These are phyloP conservation scores for Nakazawaea ernobii DNA, from an alignment of 805 yeast genomes.

Conservation along the genomic window DNA sequence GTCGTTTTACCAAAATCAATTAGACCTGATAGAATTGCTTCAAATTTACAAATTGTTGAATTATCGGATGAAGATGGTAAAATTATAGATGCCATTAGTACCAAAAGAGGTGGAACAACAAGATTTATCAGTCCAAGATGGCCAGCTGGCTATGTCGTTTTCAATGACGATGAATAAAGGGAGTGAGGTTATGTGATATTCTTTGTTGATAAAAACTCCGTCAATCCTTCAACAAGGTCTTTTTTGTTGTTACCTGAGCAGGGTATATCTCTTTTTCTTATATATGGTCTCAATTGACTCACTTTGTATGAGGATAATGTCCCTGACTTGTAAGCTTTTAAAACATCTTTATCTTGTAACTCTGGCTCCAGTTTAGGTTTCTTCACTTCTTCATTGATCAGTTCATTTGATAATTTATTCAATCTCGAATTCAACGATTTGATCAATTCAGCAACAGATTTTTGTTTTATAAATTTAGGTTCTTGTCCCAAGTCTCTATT, in stretches of 20 bases:
- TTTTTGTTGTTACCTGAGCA: constrained; percentile 32
- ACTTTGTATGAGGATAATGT: constrained; percentile 31
- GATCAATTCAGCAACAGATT: constrained; percentile 11
- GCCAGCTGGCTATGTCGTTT: neutral
- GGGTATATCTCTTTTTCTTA: constrained; percentile 29
- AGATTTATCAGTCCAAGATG: constrained; percentile 7
- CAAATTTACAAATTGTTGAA: constrained; percentile 22
- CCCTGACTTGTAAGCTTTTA: constrained; percentile 36
- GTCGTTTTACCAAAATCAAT: constrained; percentile 33
- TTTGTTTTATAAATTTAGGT: constrained; percentile 7
- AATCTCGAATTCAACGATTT: constrained; percentile 16
- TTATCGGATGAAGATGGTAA: constrained; percentile 5
- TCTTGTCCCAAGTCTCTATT: constrained; percentile 7
- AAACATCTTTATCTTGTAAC: constrained; percentile 32
- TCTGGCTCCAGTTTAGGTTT: constrained; percentile 11
- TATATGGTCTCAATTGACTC: constrained; percentile 36
- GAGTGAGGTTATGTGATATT: neutral
- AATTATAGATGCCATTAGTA: neutral
- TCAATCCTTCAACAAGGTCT: constrained; percentile 38
- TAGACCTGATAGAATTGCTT: constrained; percentile 24
- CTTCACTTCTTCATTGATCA: constrained; percentile 6
- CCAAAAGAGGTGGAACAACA: neutral
- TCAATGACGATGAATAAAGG: neutral
- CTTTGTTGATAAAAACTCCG: constrained; percentile 22
- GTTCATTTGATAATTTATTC: constrained; percentile 19